A percentile compares a stretch with the other conserved stretches of the same genome.
These are phyloP conservation scores for Cryptococcus depauperatus DNA, from an alignment of 1,284 basidiomycete genomes.

Conservation along the genomic window DNA sequence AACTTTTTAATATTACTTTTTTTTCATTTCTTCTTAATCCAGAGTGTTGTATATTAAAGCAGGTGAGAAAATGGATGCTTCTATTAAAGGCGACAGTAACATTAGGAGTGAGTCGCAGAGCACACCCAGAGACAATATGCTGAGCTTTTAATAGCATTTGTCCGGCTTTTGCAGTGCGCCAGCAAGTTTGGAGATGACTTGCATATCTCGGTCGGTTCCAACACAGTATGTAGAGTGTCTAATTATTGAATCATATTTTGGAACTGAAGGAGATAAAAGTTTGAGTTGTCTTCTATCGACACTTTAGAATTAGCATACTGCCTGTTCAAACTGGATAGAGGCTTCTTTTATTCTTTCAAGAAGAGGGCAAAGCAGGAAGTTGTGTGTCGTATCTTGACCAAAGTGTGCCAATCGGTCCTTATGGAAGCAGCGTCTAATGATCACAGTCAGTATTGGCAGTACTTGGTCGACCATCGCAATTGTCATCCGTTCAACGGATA, in stretches of 20 bases:
- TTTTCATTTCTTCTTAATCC: too few species aligned
- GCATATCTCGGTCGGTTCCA: constrained; percentile 34
- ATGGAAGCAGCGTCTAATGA: neutral
- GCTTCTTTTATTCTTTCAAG: constrained; percentile 38
- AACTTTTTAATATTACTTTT: too few species aligned
- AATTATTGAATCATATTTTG: neutral
- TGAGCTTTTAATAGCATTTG: constrained; percentile 30
- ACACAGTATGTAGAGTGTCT: constrained; percentile 19
- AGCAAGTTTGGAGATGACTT: constrained; percentile 44
- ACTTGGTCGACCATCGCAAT: constrained; percentile 31
- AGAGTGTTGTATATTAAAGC: too few species aligned
- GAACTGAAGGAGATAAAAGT: constrained; percentile 15
- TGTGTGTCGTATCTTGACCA: constrained; percentile 40
- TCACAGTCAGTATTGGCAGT: constrained; percentile 42
- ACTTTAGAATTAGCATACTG: constrained; percentile 42
- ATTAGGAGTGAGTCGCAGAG: constrained; percentile 25
- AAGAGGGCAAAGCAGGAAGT: constrained; percentile 17
- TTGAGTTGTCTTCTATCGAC: constrained; percentile 41
- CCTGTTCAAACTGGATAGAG: constrained; percentile 32
- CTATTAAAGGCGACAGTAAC: constrained; percentile 28
- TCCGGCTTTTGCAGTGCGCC: constrained; percentile 40
- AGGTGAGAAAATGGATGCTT: constrained; percentile 26
- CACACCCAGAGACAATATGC: neutral
- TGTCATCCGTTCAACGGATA: constrained; percentile 33
- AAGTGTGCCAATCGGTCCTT: constrained; percentile 25